These are phyloP conservation scores for Eucalyptus guilfoylei DNA, from an alignment of 345 rosid species.

Conservation along the genomic window DNA sequence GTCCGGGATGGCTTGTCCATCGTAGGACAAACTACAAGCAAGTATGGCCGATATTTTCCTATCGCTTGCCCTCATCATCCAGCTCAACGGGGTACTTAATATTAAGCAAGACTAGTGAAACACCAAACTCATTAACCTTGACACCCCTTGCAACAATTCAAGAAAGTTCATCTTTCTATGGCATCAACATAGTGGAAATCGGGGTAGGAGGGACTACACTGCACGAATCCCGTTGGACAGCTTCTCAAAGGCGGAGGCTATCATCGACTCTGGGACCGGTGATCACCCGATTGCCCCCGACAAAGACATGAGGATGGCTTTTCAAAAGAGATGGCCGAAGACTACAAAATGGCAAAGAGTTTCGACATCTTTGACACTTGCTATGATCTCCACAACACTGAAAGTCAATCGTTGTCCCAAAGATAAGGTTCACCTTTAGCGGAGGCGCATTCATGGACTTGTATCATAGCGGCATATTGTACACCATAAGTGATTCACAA, in stretches of 20 bases:
- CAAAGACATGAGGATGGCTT: constrained; percentile 56
- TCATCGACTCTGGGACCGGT: constrained; percentile 83
- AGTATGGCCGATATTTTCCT: background rate
- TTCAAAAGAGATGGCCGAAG: constrained; percentile 36
- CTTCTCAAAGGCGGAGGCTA: background rate
- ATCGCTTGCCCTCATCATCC: background rate
- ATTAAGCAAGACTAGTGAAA: background rate
- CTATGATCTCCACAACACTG: constrained; percentile 54
- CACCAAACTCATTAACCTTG: background rate
- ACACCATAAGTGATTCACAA: constrained; percentile 65
- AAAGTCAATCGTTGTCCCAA: constrained; percentile 69
- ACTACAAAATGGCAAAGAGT: constrained; percentile 35
- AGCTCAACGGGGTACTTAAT: background rate
- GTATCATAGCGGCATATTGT: background rate
- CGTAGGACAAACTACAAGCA: background rate
- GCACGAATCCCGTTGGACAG: no score
- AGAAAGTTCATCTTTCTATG: background rate
- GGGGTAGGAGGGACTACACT: background rate
- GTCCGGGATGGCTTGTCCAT: background rate
- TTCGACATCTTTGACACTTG: constrained; percentile 76
- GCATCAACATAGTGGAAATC: background rate
- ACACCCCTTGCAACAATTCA: background rate
- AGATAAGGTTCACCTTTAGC: constrained; percentile 57
- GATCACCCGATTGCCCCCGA: constrained; percentile 66
- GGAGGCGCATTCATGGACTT: constrained; percentile 41